Conservation (phyloP, 2,329 filamentous ascomycete species). For the Hypoxylon sp. region DNA sequence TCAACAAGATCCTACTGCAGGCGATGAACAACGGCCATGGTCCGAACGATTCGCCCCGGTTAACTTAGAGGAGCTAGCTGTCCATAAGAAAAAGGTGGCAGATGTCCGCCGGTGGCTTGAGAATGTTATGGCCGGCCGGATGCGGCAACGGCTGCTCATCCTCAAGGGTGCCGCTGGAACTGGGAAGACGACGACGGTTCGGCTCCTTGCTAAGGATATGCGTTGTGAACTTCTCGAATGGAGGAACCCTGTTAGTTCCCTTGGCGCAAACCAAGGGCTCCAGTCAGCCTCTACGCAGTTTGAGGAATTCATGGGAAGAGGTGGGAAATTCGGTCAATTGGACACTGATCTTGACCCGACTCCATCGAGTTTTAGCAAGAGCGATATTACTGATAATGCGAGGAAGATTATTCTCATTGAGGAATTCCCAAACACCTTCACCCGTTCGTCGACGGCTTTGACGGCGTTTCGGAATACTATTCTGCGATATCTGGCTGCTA, state of each 20-base stretch:
- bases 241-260: conserved; percentile 81
- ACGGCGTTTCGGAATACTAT: conserved; percentile 82
- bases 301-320: conserved; percentile 89
- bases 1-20: conserved; percentile 49
- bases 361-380: conserved; percentile 24
- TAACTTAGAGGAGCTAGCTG: conserved; percentile 85
- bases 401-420: conserved; percentile 80
- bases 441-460: conserved; percentile 73
- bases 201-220: conserved; percentile 82
- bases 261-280: conserved; percentile 71
- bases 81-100: conserved; percentile 93
- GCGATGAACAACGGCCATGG: conserved; percentile 82
- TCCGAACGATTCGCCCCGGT: conserved; percentile 84
- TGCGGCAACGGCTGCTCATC: conserved; percentile 81
- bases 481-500: conserved; percentile 79
- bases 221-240: conserved; percentile 86
- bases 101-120: conserved; percentile 90
- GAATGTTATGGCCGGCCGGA: conserved; percentile 75
- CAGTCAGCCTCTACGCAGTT: conserved; percentile 85
- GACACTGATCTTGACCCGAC: conserved; percentile 58
- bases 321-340: conserved; percentile 83
- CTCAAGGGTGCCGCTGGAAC: conserved; percentile 92
- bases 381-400: conserved; percentile 40
- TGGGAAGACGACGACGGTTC: conserved; percentile 91
- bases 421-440: conserved; percentile 85